These are phyloP conservation scores for Luffa aegyptiaca DNA, from an alignment of 306 rosid genomes.

Conservation along the genomic window DNA sequence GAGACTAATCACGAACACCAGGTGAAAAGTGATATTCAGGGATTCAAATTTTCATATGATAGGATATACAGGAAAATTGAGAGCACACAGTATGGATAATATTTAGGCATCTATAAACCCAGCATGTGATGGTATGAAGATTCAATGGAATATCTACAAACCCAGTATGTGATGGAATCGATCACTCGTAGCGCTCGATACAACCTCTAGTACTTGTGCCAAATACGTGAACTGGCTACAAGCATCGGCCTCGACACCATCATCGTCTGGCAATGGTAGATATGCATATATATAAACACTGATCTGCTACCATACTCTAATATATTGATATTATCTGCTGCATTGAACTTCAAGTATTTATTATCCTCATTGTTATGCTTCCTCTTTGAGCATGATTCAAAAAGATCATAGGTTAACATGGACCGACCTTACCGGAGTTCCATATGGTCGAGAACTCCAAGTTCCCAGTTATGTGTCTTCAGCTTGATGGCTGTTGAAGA, in stretches of 20 bases:
- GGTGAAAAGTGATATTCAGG: not conserved
- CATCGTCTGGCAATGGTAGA: not conserved
- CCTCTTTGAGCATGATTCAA: not conserved
- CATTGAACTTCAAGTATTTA: not conserved
- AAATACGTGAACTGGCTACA: not conserved
- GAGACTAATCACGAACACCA: not conserved
- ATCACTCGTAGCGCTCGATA: not conserved
- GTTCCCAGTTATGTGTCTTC: not conserved
- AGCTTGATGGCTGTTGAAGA: not conserved
- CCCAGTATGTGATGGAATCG: not conserved
- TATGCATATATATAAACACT: not conserved
- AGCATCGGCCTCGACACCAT: not conserved
- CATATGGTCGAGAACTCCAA: not conserved
- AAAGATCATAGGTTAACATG: not conserved
- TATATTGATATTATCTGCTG: not conserved
- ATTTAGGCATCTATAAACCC: not conserved
- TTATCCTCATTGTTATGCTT: not conserved
- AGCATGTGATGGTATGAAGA: not conserved
- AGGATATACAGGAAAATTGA: not conserved
- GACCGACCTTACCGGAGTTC: not conserved
- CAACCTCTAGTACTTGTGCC: not conserved
- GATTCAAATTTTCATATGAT: not conserved
- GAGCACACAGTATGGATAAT: not conserved
- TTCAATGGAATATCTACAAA: not conserved
- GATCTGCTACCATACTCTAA: not conserved